Evolutionary conservation across 805 yeast species (phyloP).

Genomic region (Cyberlindnera maclurae): DNA sequence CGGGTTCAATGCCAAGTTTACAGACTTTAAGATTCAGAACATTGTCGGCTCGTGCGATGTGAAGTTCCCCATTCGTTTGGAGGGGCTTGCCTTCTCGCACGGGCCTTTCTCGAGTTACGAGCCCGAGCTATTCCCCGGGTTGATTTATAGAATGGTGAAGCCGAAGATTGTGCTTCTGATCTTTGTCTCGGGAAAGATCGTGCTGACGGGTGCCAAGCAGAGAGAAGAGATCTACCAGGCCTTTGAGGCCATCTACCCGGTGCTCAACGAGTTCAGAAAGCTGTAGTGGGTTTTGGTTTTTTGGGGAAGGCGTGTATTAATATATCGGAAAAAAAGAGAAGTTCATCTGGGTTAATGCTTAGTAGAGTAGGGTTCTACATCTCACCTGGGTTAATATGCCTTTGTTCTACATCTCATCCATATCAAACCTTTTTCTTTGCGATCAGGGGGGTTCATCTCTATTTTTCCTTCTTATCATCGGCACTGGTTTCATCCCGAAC

Average conservation of each 20-base stretch:
- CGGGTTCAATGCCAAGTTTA: conserved; percentile 96
- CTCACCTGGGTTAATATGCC: too few relatives aligned
- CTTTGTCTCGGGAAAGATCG: conserved; percentile 96
- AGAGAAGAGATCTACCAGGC: conserved; percentile 98
- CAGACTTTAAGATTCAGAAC: conserved; percentile 96
- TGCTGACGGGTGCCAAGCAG: conserved; percentile 96
- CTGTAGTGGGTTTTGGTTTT: conserved; percentile 23
- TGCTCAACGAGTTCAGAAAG: conserved; percentile 94
- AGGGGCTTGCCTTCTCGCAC: conserved; percentile 95
- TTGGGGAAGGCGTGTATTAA: neutral
- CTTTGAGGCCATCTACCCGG: conserved; percentile 96
- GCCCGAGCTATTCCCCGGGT: conserved; percentile 96
- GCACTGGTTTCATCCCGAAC: conserved; percentile 13
- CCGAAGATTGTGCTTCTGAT: conserved; percentile 94
- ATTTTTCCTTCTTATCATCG: conserved; percentile 18
- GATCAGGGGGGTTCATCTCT: too few relatives aligned
- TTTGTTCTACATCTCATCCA: too few relatives aligned
- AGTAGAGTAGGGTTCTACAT: too few relatives aligned
- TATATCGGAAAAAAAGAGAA: neutral
- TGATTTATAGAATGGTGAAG: conserved; percentile 98
- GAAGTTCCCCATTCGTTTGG: conserved; percentile 93
- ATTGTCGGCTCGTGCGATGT: conserved; percentile 99
- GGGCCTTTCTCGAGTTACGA: conserved; percentile 98
- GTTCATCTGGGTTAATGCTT: neutral
- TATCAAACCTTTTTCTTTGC: too few relatives aligned